Percentiles rank a stretch among this genome's conserved stretches.
Conservation (phyloP, 768 basidiomycete species). For the Royoungia palumana region DNA sequence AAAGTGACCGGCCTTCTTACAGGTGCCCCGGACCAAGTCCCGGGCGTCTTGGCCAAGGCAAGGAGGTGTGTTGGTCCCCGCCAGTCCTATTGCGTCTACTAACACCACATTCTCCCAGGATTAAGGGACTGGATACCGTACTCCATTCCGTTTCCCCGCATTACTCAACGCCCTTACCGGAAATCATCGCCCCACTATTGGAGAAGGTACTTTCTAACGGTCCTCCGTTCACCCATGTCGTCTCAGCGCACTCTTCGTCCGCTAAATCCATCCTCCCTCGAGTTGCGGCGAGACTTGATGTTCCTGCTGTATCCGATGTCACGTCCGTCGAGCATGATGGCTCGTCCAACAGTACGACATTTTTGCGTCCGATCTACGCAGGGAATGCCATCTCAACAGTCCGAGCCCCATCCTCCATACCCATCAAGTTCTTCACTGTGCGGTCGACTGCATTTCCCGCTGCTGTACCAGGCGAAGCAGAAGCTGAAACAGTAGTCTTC, state of each 20-base stretch:
- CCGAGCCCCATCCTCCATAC: slow-evolving; percentile 69
- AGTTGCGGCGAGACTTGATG: slow-evolving; percentile 84
- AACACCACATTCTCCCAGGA: slow-evolving; percentile 36
- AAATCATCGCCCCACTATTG: slow-evolving; percentile 78
- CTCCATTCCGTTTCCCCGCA: slow-evolving; percentile 68
- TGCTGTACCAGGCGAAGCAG: slow-evolving; percentile 43
- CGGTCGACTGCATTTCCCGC: slow-evolving; percentile 88
- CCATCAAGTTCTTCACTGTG: slow-evolving; percentile 92
- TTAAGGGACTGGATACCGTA: slow-evolving; percentile 64
- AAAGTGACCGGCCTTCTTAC: slow-evolving; percentile 77
- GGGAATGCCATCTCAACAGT: slow-evolving; percentile 97
- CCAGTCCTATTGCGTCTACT: slow-evolving; percentile 4
- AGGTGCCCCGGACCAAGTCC: slow-evolving; percentile 66
- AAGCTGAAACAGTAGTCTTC: slow-evolving; percentile 58
- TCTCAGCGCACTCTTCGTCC: slow-evolving; percentile 87
- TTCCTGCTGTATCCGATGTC: slow-evolving; percentile 89
- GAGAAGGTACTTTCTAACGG: slow-evolving; percentile 65
- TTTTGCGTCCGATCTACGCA: slow-evolving; percentile 94
- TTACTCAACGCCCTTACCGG: slow-evolving; percentile 69
- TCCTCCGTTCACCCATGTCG: slow-evolving; percentile 80
- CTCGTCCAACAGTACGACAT: slow-evolving; percentile 72
- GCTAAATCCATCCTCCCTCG: slow-evolving; percentile 94
- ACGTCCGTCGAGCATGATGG: slow-evolving; percentile 74
- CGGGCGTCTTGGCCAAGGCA: slow-evolving; percentile 62
- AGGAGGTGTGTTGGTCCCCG: slow-evolving; percentile 59